Evolutionary conservation across 2,329 filamentous ascomycete genomes (phyloP).

Genomic region (Xylogone sp.): DNA sequence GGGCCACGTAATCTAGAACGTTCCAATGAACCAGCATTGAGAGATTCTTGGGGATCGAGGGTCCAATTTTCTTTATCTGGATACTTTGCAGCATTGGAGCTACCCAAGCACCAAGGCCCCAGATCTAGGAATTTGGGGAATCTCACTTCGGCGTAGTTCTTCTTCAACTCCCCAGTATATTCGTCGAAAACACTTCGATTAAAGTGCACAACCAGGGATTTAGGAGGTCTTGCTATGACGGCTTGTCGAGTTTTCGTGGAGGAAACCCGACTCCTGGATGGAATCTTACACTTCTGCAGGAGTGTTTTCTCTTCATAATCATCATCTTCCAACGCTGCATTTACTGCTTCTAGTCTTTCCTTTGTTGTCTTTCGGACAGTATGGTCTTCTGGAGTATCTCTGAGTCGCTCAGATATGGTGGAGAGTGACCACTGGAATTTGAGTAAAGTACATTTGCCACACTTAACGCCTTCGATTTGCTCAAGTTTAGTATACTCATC

Average conservation of each 20-base stretch:
- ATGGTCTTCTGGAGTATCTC: conserved; percentile 20
- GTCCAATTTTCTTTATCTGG: conserved; percentile 62
- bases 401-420: conserved; percentile 40
- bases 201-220: conserved; percentile 78
- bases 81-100: conserved; percentile 26
- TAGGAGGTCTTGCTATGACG: conserved; percentile 77
- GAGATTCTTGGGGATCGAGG: conserved; percentile 64
- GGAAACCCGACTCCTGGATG: conserved; percentile 63
- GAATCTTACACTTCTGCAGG: conserved; percentile 60
- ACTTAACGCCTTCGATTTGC: conserved; percentile 84
- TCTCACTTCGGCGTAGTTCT: conserved; percentile 75
- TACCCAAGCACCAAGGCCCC: conserved; percentile 80
- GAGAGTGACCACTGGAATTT: conserved; percentile 46
- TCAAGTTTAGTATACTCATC: conserved; percentile 84
- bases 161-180: conserved; percentile 70
- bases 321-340: conserved; percentile 70
- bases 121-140: conserved; percentile 76
- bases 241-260: conserved; percentile 88
- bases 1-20: conserved; percentile 51
- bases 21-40: conserved; percentile 58
- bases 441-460: conserved; percentile 82
- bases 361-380: conserved; percentile 30
- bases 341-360: conserved; percentile 60
- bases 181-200: conserved; percentile 92
- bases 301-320: conserved; percentile 72